Base-by-base conservation (phyloP, 345 rosid genomes). In the Ailanthus altissimus region DNA sequence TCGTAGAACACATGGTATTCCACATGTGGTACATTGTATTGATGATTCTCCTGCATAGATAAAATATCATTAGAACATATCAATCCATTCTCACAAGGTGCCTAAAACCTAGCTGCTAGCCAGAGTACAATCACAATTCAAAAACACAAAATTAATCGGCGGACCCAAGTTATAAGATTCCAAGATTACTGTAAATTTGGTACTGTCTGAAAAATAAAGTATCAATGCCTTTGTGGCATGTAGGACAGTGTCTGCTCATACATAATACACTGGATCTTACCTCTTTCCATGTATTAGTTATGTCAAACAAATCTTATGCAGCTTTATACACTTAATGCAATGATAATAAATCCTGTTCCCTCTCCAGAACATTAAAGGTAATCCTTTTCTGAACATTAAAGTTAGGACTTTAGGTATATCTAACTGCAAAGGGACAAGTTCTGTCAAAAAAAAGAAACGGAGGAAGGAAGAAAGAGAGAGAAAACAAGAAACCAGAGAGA, bases 11-110 rank as follows among this genome's bases (percentile, higher is more conserved):
- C 99, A 93, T 38, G 80, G 69, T 50, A 87, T 72, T 81, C 97
- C 94, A 70, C 98, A 96, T 42, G 86, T 85, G 76, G 75, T 83
- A 78, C 99, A 96, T 46, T 91, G 61, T 40, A 91, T 67, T 50
- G 91, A 80, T 74, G 87, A 56, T 76, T 90, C 97, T 82, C 91
- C 98, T 93, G 93, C 90, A 86, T 60, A 40, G 28, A 61, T 53
- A 63, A 50, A 40, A 62, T n/a, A 57, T 64, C 64, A 54, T 46
- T n/a, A 66, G 40, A 26, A 58, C 13, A 20, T 56, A 26, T 56
- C 18, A 59, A n/a, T 47, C 70, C 49, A 63, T 51, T 38, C 46
- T 15, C 5, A 3, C 8, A 8, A 46, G 47, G 54, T 21, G 32
- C 43, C 40, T 28, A 62, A 73, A 20, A n/a, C n/a, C n/a, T n/a